Evolutionary conservation across 192 early-diverging fungal species (phyloP).

Genomic region (Mortierella hygrophila): DNA sequence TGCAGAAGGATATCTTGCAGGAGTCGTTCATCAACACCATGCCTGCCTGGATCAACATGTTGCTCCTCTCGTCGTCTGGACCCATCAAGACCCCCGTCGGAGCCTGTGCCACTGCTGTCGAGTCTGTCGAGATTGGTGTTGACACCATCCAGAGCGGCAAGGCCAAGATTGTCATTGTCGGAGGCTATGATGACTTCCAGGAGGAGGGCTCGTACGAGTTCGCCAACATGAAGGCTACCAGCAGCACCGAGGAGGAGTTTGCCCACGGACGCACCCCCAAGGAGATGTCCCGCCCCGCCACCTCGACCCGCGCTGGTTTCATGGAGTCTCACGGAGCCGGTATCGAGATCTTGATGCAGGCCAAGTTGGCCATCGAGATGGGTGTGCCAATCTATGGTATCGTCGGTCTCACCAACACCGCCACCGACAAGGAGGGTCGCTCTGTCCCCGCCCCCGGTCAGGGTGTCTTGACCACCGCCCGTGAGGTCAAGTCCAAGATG

Average conservation of each 20-base stretch:
- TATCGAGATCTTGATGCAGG: slow-evolving; percentile 92
- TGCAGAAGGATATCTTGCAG: slow-evolving; percentile 94
- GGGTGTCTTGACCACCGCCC: slow-evolving; percentile 92
- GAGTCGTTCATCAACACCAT: slow-evolving; percentile 97
- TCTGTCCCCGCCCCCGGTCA: slow-evolving; percentile 96
- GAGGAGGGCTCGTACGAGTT: slow-evolving; percentile 96
- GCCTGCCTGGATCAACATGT: slow-evolving; percentile 97
- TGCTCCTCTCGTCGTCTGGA: slow-evolving; percentile 92
- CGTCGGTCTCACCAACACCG: slow-evolving; percentile 88
- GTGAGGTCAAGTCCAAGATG: slow-evolving; percentile 70
- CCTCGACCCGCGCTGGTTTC: slow-evolving; percentile 91
- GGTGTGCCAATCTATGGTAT: slow-evolving; percentile 95
- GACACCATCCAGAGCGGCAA: slow-evolving; percentile 92
- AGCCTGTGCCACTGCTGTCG: slow-evolving; percentile 93
- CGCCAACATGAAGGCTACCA: slow-evolving; percentile 96
- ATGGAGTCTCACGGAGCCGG: slow-evolving; percentile 94
- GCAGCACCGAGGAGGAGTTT: slow-evolving; percentile 85
- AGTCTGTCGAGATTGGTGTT: slow-evolving; percentile 92
- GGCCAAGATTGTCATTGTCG: slow-evolving; percentile 93
- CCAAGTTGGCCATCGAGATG: slow-evolving; percentile 88
- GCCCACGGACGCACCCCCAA: slow-evolving; percentile 86
- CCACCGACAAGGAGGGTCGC: slow-evolving; percentile 94
- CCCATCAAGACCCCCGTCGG: slow-evolving; percentile 95
- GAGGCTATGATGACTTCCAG: slow-evolving; percentile 94
- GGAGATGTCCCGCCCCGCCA: slow-evolving; percentile 93